Evolutionary conservation across 129 eudicot genomes (phyloP).

Genomic region (Dittrichia graveolens): DNA sequence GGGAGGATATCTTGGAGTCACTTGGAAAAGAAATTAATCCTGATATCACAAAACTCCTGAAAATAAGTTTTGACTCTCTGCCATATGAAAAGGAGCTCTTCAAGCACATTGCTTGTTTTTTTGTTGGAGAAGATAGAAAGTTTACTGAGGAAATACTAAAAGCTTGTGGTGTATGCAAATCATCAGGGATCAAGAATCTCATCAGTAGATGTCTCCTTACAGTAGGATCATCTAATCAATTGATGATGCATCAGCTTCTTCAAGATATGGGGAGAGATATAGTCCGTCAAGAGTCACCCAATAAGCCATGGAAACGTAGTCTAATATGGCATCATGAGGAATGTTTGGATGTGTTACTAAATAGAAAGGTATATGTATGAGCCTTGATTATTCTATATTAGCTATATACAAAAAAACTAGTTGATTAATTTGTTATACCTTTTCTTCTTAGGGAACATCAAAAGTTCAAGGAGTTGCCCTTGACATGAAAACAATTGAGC

Average conservation of each 20-base stretch:
- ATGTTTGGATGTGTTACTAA: background rate
- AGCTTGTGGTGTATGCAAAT: no score
- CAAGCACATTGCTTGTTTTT: no score
- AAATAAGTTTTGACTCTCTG: no score
- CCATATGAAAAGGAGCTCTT: no score
- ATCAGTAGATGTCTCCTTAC: constrained; percentile 24
- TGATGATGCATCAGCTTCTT: constrained; percentile 32
- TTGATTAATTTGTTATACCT: background rate
- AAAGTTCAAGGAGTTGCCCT: constrained; percentile 20
- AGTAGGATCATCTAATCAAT: background rate
- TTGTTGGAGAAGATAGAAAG: no score
- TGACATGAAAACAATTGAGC: background rate
- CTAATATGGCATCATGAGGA: constrained; percentile 11
- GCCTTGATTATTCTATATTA: background rate
- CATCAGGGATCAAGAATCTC: constrained; percentile 15
- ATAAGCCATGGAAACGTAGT: constrained; percentile 25
- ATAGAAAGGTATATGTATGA: background rate
- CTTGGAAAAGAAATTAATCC: no score
- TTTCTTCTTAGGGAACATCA: constrained; percentile 17
- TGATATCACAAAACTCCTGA: no score
- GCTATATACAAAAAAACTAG: background rate
- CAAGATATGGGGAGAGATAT: constrained; percentile 36
- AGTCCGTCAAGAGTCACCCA: constrained; percentile 24
- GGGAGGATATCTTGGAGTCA: no score
- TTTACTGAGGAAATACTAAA: no score